phyloP scores from a whole-genome alignment of 371 early-diverging fungal species.

The Syncephalastrum contaminatum region DNA sequence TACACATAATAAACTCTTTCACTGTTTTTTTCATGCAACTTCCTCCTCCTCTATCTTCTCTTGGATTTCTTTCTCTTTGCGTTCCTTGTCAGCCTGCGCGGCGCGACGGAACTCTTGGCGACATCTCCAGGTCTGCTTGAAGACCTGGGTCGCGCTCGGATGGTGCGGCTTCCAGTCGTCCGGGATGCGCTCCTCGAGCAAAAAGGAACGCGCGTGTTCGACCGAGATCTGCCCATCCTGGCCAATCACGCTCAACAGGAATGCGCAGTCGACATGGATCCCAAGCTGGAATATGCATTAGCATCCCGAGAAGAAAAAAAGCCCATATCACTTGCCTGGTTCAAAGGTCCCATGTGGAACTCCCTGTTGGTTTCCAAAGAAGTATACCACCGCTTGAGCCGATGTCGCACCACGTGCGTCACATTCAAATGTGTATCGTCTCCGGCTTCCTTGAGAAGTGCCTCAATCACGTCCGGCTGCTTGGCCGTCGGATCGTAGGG shows the following conservation, averaged over 20 bases:
- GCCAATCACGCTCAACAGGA: constrained; percentile 30
- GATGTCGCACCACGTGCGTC: constrained; percentile 7
- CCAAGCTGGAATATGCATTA: constrained; percentile 14
- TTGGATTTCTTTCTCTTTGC: too few relatives aligned
- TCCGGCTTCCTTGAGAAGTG: constrained; percentile 15
- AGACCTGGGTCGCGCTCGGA: too few relatives aligned
- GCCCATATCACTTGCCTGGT: constrained; percentile 22
- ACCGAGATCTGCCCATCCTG: constrained; percentile 19
- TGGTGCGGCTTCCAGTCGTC: constrained; percentile 29
- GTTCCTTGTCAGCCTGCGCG: too few relatives aligned
- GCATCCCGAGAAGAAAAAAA: constrained; percentile 8
- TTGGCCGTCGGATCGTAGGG: constrained; percentile 11
- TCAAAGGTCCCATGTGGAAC: constrained; percentile 13
- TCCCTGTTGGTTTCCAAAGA: constrained; percentile 21
- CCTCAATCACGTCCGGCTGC: constrained; percentile 11
- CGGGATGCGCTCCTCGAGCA: constrained; percentile 33
- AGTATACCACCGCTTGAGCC: constrained; percentile 24
- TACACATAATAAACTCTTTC: too few relatives aligned
- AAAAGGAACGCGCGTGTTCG: constrained; percentile 27
- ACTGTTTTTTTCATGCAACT: too few relatives aligned
- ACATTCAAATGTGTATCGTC: constrained; percentile 15
- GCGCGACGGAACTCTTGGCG: too few relatives aligned
- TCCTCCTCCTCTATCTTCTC: too few relatives aligned
- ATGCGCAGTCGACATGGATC: constrained; percentile 26
- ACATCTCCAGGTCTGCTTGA: too few relatives aligned